Evolutionary conservation across 1,284 basidiomycete species (phyloP).

Genomic region (Tranzscheliella williamsii): DNA sequence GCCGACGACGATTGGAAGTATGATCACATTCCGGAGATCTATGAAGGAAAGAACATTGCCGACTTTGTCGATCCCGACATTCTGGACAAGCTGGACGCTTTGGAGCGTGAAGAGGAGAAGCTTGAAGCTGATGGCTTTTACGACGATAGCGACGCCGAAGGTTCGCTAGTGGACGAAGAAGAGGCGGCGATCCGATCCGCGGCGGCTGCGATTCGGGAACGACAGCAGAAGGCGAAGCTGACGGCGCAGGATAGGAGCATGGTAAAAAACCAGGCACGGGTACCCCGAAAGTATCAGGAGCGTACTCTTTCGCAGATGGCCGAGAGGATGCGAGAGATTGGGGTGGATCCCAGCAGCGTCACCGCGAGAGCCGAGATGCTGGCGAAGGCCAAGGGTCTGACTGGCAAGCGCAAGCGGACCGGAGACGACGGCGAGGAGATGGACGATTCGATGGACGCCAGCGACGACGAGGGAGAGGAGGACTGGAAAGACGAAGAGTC

Average conservation of each 20-base stretch:
- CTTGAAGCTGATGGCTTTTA: slow-evolving; percentile 94
- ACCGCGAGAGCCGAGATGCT: slow-evolving; percentile 83
- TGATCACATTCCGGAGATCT: slow-evolving; percentile 92
- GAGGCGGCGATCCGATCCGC: slow-evolving; percentile 80
- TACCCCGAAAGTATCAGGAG: slow-evolving; percentile 73
- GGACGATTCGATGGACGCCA: slow-evolving; percentile 56
- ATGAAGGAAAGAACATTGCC: slow-evolving; percentile 97
- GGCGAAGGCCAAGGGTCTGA: slow-evolving; percentile 72
- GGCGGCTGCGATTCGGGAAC: slow-evolving; percentile 69
- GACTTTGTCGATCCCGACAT: slow-evolving; percentile 99
- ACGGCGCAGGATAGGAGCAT: slow-evolving; percentile 83
- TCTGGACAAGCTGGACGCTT: slow-evolving; percentile 89
- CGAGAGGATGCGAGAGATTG: slow-evolving; percentile 77
- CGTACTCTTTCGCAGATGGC: slow-evolving; percentile 87
- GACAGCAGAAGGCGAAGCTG: slow-evolving; percentile 72
- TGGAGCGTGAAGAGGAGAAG: slow-evolving; percentile 94
- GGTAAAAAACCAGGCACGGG: slow-evolving; percentile 83
- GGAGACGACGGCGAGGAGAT: slow-evolving; percentile 62
- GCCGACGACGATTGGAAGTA: slow-evolving; percentile 92
- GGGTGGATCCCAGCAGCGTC: slow-evolving; percentile 84
- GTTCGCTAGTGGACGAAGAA: slow-evolving; percentile 81
- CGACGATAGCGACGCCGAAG: slow-evolving; percentile 77
- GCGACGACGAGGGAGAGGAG: slow-evolving; percentile 61
- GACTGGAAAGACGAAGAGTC: slow-evolving; percentile 66
- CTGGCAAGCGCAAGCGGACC: slow-evolving; percentile 69